A percentile compares a stretch with the other conserved stretches of the same genome.
Conservation (phyloP, 345 rosid genomes). For the Melaleuca quinquenervia region DNA sequence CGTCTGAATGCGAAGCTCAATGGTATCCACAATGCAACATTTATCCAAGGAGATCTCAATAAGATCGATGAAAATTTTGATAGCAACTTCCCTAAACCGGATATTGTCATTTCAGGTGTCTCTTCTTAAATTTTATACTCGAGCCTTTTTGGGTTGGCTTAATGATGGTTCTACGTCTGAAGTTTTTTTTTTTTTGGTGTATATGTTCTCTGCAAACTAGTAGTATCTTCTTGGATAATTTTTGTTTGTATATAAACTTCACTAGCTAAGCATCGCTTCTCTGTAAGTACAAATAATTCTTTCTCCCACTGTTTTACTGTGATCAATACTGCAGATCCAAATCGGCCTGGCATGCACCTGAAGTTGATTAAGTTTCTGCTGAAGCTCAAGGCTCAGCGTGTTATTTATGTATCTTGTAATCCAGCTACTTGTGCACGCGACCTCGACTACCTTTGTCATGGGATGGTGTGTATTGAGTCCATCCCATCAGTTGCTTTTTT, state of each 20-base stretch:
- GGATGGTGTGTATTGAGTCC: slow-evolving; percentile 37
- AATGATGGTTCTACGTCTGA: neutral
- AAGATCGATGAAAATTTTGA: slow-evolving; percentile 83
- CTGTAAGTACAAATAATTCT: neutral
- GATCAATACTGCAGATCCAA: slow-evolving; percentile 56
- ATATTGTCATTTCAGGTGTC: slow-evolving; percentile 74
- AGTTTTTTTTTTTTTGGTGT: neutral
- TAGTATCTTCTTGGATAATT: neutral
- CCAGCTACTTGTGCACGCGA: slow-evolving; percentile 93
- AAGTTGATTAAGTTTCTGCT: slow-evolving; percentile 79
- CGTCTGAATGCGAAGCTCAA: slow-evolving; percentile 64
- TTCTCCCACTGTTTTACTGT: neutral
- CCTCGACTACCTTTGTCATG: slow-evolving; percentile 93
- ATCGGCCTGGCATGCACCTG: slow-evolving; percentile 97
- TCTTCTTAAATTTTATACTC: neutral
- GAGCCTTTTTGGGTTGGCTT: neutral
- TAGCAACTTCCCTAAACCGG: slow-evolving; percentile 67
- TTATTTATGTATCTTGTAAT: slow-evolving; percentile 84
- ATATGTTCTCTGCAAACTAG: neutral
- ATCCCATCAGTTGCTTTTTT: neutral
- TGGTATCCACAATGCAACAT: slow-evolving; percentile 68
- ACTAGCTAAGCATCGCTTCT: neutral
- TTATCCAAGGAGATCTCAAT: slow-evolving; percentile 88
- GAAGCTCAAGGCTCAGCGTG: slow-evolving; percentile 67
- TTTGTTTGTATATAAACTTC: neutral